Evolutionary conservation across 805 yeast species (phyloP), one percentile per base, ranked within the genome.

Genomic region (Cyberlindnera subsufficiens): DNA sequence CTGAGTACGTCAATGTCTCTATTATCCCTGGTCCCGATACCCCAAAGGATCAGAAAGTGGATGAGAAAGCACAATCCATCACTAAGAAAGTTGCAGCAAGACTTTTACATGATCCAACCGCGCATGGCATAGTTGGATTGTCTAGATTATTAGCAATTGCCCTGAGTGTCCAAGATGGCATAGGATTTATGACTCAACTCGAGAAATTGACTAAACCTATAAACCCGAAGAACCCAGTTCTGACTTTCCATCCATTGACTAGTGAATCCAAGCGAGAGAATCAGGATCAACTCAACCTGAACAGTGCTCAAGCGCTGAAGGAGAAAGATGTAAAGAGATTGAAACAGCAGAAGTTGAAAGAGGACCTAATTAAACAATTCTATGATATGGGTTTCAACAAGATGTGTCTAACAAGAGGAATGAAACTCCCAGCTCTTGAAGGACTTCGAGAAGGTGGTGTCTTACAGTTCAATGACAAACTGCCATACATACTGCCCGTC

Each of bases 391-490:
- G 53, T 0, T 38, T 47, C 10, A 43, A 50, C 5, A 47, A 54
- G 18, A 55, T 68, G 2, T 69, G 77, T 3, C 52, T 80, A 33
- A 75, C 89, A 0, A 74, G 75, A 45, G 66, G 64, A 22, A 55
- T 71, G 40, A 75, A 74, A 46, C 49, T 85, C 1, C 88, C 90
- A 1, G 54, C 60, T 0, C 59, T 76, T 2, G 69, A 76, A 4
- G 57, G 58, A 0, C 57, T 83, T 16, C 82, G 86, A 0, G 49
- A 65, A 34, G 93, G 95, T 13, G 90, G 84, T 0, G 40, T 75
- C 6, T 39, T 85, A 20, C 75, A 70, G 42, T 67, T 81, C 50
- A 75, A 73, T 40, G 53, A 49, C 18, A 46, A 49, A 16, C 40
- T 53, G 2, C 42, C 76, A 6, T 78, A 82, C 75, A 43, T 71